Conservation (phyloP, 129 eudicot species). For the Chrysanthemum makinoi region DNA sequence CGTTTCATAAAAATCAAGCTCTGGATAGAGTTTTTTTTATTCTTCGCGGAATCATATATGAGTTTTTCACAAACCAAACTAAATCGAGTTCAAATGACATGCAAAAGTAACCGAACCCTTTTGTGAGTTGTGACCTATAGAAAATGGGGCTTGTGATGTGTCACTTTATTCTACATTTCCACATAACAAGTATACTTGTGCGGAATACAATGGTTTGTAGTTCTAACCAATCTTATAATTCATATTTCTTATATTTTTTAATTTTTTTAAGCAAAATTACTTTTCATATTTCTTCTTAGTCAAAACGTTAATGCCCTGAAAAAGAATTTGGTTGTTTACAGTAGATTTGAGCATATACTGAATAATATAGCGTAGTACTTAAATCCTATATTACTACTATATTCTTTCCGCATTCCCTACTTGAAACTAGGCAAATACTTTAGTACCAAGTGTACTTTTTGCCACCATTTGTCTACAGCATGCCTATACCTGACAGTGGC, state of each 20-base stretch:
- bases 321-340: not conserved
- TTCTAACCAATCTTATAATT: not conserved
- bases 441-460: too few relatives aligned
- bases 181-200: not conserved
- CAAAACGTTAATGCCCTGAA: not conserved
- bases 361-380: not conserved
- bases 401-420: too few relatives aligned
- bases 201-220: not conserved
- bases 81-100: not conserved
- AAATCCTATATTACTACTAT: too few relatives aligned
- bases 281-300: not conserved
- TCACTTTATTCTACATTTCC: not conserved
- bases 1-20: not conserved
- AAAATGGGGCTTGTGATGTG: not conserved
- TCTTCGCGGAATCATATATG: not conserved
- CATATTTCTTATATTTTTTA: not conserved
- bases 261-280: not conserved
- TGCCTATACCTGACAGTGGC: too few relatives aligned
- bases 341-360: not conserved
- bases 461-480: too few relatives aligned
- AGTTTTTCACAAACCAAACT: not conserved
- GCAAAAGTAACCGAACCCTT: not conserved
- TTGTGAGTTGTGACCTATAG: too few relatives aligned
- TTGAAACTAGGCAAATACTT: too few relatives aligned
- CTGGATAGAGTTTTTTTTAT: too few relatives aligned